phyloP scores from a whole-genome alignment of 805 yeast genomes.

The Candida koratica region DNA sequence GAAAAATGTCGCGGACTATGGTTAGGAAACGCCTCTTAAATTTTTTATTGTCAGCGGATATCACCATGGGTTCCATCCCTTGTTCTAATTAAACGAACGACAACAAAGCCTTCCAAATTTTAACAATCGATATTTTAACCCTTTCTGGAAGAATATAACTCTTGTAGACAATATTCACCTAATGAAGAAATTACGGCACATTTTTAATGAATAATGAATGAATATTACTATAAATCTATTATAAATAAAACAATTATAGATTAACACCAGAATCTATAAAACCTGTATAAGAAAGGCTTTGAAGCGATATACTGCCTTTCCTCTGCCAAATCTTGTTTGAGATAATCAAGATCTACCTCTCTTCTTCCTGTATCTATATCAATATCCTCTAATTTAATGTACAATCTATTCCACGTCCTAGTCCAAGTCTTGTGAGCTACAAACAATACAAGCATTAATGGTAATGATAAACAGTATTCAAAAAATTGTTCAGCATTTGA shows the following conservation, averaged over 20 bases:
- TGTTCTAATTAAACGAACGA: slow-evolving; percentile 3
- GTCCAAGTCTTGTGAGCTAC: slow-evolving; percentile 37
- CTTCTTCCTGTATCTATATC: slow-evolving; percentile 45
- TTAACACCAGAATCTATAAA: slow-evolving; percentile 32
- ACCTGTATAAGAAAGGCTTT: slow-evolving; percentile 25
- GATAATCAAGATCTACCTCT: slow-evolving; percentile 31
- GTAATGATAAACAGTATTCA: slow-evolving; percentile 48
- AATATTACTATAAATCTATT: too few relatives aligned
- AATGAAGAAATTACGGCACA: too few relatives aligned
- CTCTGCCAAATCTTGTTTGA: slow-evolving; percentile 41
- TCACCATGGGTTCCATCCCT: neutral
- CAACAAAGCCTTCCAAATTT: neutral
- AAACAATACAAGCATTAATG: slow-evolving; percentile 44
- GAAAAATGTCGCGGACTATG: slow-evolving; percentile 1
- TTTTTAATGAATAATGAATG: too few relatives aligned
- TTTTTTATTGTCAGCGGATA: neutral
- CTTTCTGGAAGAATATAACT: neutral
- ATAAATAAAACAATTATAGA: too few relatives aligned
- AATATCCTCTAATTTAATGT: slow-evolving; percentile 31
- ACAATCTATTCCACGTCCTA: slow-evolving; percentile 27
- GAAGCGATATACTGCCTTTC: slow-evolving; percentile 25
- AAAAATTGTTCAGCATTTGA: slow-evolving; percentile 41
- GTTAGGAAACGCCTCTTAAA: neutral
- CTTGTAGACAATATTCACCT: too few relatives aligned
- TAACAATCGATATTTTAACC: slow-evolving; percentile 2